Base-by-base conservation (phyloP, 768 basidiomycete genomes). In the Rickenella mellea region DNA sequence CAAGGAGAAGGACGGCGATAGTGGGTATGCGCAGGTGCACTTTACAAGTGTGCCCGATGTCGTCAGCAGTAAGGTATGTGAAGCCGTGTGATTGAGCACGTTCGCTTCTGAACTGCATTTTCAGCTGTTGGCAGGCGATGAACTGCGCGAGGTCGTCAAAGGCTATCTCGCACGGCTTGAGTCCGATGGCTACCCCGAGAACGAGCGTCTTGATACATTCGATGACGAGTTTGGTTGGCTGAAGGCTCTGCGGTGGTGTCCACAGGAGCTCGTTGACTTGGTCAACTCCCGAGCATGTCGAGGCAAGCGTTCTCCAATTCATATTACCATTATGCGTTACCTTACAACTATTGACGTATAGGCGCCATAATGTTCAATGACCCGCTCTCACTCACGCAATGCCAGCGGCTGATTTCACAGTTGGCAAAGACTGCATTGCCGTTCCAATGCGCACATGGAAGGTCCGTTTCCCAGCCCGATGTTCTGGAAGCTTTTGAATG, bases 301-400 rank as follows among this genome's bases (percentile, higher is more conserved):
- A 66, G 93, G 94, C 83, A 55, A 50, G 72, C 57, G 44, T 36
- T 41, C 25, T 35, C 27, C 25, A n/a, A 54, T 1, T 19, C 3
- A 19, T 39, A n/a, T n/a, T n/a, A n/a, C n/a, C 27, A n/a, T 36
- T 22, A 15, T 37, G 31, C 14, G 25, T 27, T n/a, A 20, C 33
- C 22, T 39, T 10, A 31, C 12, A 35, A 26, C 36, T 44, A 27
- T 32, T 38, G 7, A 26, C 31, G 33, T 40, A 11, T 57, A 96
- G 92, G 93, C 40, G 93, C 94, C 2, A 87, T 96, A 60, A 96
- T 97, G 91, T 96, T 96, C 69, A 93, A 93, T 51, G 93, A 98
- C 56, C 45, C 68, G 0, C 67, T 99, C 38, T 75, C 67, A 11
- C 41, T 64, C 6, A 68, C 68, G 27, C 89, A 96, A 55, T 88